A percentile compares a stretch with the other conserved stretches of the same genome.
phyloP scores from a whole-genome alignment of 257 asterid species.

The Fraxinus pennsylvanica region DNA sequence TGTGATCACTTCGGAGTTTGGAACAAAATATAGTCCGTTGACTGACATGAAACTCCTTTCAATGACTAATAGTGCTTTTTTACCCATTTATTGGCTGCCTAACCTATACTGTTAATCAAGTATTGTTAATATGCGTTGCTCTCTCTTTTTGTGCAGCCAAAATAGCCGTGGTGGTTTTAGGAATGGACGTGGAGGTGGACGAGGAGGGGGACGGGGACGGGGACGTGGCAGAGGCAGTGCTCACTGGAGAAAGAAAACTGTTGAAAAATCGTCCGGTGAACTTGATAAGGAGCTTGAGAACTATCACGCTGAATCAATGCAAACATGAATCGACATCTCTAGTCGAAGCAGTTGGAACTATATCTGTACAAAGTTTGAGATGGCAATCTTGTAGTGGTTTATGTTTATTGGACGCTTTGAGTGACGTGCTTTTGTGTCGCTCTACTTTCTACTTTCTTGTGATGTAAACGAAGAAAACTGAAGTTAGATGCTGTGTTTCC shows the following conservation, averaged over 20 bases:
- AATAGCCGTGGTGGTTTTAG: conserved; percentile 51
- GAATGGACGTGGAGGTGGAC: conserved; percentile 44
- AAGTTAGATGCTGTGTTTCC: neutral
- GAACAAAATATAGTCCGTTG: neutral
- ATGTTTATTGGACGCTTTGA: neutral
- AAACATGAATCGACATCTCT: conserved; percentile 27
- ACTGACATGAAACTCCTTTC: neutral
- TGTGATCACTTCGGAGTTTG: neutral
- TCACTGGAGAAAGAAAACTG: conserved; percentile 44
- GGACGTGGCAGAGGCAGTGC: conserved; percentile 32
- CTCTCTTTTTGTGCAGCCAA: conserved; percentile 32
- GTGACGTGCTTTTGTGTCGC: neutral
- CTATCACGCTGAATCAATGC: conserved; percentile 81
- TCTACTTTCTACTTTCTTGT: neutral
- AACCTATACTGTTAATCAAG: neutral
- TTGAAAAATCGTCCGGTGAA: conserved; percentile 72
- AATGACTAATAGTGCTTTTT: neutral
- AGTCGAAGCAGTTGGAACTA: conserved; percentile 3
- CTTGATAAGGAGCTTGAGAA: conserved; percentile 89
- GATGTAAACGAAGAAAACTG: neutral
- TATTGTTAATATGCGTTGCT: neutral
- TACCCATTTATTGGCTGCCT: no score
- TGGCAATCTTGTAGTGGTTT: neutral
- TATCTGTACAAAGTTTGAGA: conserved; percentile 22
- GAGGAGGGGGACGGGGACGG: conserved; percentile 46